Evolutionary conservation across 2,329 filamentous ascomycete species (phyloP), one percentile per base, ranked within the genome.

Genomic region (Cladorrhinum sp.): DNA sequence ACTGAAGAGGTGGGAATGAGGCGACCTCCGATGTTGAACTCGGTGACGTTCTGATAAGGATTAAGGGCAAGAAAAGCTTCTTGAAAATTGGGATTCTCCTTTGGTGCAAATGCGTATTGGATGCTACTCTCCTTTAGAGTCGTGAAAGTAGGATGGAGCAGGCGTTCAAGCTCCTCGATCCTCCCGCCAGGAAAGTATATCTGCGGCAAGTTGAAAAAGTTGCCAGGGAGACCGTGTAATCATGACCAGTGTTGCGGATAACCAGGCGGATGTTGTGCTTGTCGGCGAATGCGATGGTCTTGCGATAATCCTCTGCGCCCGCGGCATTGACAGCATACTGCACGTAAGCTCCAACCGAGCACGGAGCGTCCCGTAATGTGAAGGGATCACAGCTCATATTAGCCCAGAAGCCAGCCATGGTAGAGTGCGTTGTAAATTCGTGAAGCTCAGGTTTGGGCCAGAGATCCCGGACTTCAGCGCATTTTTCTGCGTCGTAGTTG

Each of bases 201-300:
- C 39, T 46, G 39, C 14, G 39, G 39, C 39, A 46, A 4, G 8
- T 18, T 49, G n/a, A 49, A 49, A 49, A 21, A 24, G 8, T 49
- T 20, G 18, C 46, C 46, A 3, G 18, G 46, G 16, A 49, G 39
- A 4, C 39, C 1, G 73, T 64, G 62, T 65, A 71, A 49, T 66
- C 67, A n/a, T 62, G 57, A 0, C 79, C 79, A 0, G 79, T 80
- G 63, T 80, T 80, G 61, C 75, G 74, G 62, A 82, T 73, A 14
- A 79, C 73, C 0, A 82, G 60, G 0, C 79, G 74, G 50, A 82
- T 74, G 62, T 79, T 78, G 46, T 76, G 65, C 7, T 74, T 33
- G 0, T 62, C 63, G 0, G 75, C 77, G 54, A 82, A 81, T 2
- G 52, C 7, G 6, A 71, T 49, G 12, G 52, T 62, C 1, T 52